Evolutionary conservation across 2,329 filamentous ascomycete species (phyloP).

Genomic region (Phaeosphaeria sp.): DNA sequence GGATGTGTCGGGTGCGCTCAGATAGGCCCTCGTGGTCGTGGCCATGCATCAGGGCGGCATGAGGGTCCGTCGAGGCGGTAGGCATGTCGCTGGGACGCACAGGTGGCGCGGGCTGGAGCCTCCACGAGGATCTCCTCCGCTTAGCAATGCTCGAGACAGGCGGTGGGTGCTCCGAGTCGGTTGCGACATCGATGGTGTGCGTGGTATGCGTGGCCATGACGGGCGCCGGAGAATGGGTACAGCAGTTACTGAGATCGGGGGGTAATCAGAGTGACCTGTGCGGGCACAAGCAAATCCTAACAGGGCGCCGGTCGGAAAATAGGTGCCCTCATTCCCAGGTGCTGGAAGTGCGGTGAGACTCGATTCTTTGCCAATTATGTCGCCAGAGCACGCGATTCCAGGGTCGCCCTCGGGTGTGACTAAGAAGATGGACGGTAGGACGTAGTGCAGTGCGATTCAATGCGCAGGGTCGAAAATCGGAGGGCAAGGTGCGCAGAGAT

Average conservation of each 20-base stretch:
- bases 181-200: constrained; percentile 36
- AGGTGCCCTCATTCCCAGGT: not conserved
- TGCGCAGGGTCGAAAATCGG: not conserved
- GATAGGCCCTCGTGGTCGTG: constrained; percentile 46
- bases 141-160: constrained; percentile 17
- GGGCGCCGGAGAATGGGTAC: not conserved
- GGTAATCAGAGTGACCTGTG: not conserved
- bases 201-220: constrained; percentile 1
- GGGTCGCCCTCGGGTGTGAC: not conserved
- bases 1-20: constrained; percentile 39
- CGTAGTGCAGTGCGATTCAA: not conserved
- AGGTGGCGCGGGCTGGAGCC: constrained; percentile 20
- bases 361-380: constrained; percentile 1
- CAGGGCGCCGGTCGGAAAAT: constrained; percentile 1
- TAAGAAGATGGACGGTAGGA: not conserved
- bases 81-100: constrained; percentile 11
- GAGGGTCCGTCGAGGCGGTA: constrained; percentile 31
- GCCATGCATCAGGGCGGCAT: constrained; percentile 44
- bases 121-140: constrained; percentile 39
- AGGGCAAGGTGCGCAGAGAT: not conserved
- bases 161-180: constrained; percentile 24
- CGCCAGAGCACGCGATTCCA: constrained; percentile 3
- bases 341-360: constrained; percentile 6
- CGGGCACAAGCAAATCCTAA: not conserved
- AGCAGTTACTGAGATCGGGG: not conserved